Percentiles rank a stretch among this genome's conserved stretches.
Evolutionary conservation across 1,284 basidiomycete species (phyloP).

Genomic region (Papiliotrema flavescens): DNA sequence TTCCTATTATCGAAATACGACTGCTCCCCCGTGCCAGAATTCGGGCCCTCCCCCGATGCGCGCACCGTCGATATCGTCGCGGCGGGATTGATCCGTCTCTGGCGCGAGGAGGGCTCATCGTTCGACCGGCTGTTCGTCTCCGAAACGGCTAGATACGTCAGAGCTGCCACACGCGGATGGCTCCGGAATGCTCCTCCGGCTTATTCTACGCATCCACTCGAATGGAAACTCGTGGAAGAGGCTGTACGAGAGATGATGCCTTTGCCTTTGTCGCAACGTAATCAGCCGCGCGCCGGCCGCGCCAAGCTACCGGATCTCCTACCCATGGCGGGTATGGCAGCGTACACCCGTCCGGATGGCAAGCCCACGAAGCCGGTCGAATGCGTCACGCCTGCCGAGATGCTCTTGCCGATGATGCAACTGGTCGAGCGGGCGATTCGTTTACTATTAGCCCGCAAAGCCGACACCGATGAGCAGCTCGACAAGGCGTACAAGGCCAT

Average conservation of each 20-base stretch:
- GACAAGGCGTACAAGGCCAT: not conserved
- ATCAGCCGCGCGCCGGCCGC: too few species aligned
- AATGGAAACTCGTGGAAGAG: not conserved
- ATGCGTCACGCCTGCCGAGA: not conserved
- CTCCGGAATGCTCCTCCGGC: not conserved
- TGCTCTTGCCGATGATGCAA: not conserved
- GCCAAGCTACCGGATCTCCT: too few species aligned
- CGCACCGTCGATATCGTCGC: constrained; percentile 8
- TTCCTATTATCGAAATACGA: constrained; percentile 1
- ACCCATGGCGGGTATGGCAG: too few species aligned
- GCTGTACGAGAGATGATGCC: not conserved
- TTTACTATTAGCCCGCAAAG: not conserved
- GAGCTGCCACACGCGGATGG: not conserved
- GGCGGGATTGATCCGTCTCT: constrained; percentile 3
- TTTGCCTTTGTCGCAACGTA: not conserved
- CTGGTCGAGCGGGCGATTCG: constrained; percentile 5
- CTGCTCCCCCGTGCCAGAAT: not conserved
- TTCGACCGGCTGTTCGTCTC: constrained; percentile 1
- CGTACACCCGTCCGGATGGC: too few species aligned
- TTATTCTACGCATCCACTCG: not conserved
- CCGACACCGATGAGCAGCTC: not conserved
- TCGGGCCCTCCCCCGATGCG: not conserved
- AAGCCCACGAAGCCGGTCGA: too few species aligned
- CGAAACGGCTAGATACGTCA: not conserved
- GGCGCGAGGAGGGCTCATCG: not conserved